Base-by-base conservation (phyloP, 2,329 filamentous ascomycete genomes). In the Nigrospora osmanthi region DNA sequence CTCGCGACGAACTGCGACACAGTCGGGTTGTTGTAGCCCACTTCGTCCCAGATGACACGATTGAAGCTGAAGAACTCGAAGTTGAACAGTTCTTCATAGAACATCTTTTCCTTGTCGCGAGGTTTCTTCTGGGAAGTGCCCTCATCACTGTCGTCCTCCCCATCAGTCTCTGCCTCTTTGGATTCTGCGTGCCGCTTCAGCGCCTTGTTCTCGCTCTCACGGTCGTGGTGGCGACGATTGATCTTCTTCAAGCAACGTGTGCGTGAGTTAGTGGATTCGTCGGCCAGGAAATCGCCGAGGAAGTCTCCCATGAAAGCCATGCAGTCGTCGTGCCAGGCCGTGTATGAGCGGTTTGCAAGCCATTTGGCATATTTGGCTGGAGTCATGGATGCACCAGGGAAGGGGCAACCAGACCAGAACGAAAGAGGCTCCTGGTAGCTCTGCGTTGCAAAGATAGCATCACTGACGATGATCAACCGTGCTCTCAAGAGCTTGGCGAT, bases 31-130 rank as follows among this genome's bases (percentile, higher is more conserved):
- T 61, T 52, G 45, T 71, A 71, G 0, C 69, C 68, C 49, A 66
- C 70, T 47, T 72, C 69, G 45, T 72, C 69, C 50, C 65, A 65
- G 11, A 72, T 57, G 11, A 70, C 53, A 4, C 68, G 60, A 15
- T 60, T 48, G 32, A 58, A 71, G 32, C 57, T 65, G 47, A 63
- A 70, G 35, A 56, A 54, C 47, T 71, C 65, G 0, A 72, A 51
- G 3, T 63, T 44, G 7, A 51, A 48, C 12, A 44, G 48, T 1
- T 44, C 31, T 17, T 53, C 52, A 6, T 19, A 19, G 38, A 44
- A 54, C 35, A 49, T 51, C 34, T 33, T 40, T 9, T 37, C 23
- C 11, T 4, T 32, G 31, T 12, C 44, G 16, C 35, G 23, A 35
- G 33, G n/a, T n/a, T n/a, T n/a, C n/a, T n/a, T n/a, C n/a, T n/a